Percentiles rank a stretch among this genome's conserved stretches.
phyloP scores from a whole-genome alignment of 768 basidiomycete genomes.

The Leucosporidium creatinivorum region DNA sequence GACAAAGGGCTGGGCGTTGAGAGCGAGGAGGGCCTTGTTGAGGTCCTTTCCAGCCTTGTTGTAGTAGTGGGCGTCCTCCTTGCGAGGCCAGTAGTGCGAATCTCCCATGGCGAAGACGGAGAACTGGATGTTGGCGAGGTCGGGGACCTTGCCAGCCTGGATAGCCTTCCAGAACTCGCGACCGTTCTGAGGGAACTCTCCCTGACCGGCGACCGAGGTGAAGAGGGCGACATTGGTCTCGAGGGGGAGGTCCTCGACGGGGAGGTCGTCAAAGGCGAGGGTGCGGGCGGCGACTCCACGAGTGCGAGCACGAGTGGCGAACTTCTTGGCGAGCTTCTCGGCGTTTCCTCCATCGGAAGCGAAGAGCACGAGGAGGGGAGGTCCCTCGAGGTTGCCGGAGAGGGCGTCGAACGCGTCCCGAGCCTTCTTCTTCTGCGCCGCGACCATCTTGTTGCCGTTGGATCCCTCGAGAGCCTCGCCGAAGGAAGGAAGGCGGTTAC shows the following conservation, averaged over 20 bases:
- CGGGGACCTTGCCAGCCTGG: constrained; percentile 52
- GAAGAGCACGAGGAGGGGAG: constrained; percentile 80
- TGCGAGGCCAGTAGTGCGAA: constrained; percentile 97
- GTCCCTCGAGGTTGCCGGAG: constrained; percentile 74
- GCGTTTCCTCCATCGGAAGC: constrained; percentile 91
- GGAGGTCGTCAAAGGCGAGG: constrained; percentile 70
- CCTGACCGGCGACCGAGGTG: constrained; percentile 91
- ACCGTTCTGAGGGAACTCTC: constrained; percentile 95
- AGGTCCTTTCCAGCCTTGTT: constrained; percentile 94
- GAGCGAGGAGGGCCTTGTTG: constrained; percentile 64
- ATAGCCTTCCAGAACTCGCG: constrained; percentile 79
- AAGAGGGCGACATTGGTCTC: constrained; percentile 73
- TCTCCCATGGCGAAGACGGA: constrained; percentile 94
- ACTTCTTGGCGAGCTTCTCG: constrained; percentile 90
- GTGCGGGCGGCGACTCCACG: constrained; percentile 72
- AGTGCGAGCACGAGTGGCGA: constrained; percentile 71
- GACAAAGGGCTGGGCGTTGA: constrained; percentile 70
- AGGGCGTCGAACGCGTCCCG: constrained; percentile 77
- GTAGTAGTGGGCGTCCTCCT: constrained; percentile 96
- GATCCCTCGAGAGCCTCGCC: constrained; percentile 73
- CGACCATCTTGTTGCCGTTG: constrained; percentile 73
- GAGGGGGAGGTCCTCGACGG: constrained; percentile 63
- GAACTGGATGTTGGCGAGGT: constrained; percentile 60
- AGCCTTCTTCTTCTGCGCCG: constrained; percentile 72
- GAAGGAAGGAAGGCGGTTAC: constrained; percentile 49